Percentiles rank a stretch among this genome's conserved stretches.
Evolutionary conservation across 2,329 filamentous ascomycete species (phyloP).

Genomic region (Fusarium torulosum): DNA sequence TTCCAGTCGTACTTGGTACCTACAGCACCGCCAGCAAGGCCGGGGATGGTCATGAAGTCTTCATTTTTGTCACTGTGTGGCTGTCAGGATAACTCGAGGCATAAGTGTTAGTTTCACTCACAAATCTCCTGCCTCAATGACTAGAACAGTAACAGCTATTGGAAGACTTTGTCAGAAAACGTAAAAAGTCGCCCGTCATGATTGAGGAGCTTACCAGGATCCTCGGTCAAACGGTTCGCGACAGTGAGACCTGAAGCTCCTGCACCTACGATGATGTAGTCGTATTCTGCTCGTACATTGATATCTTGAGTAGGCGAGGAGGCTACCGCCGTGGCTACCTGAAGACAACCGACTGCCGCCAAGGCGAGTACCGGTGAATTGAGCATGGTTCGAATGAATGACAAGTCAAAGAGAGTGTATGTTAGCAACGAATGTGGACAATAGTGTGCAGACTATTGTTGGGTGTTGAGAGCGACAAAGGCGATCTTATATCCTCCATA

Average conservation of each 20-base stretch:
- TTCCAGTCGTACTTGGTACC: slow-evolving; percentile 47
- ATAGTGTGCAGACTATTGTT: background rate
- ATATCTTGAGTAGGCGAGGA: background rate
- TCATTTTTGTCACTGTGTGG: slow-evolving; percentile 30
- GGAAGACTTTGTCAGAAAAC: background rate
- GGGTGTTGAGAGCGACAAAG: background rate
- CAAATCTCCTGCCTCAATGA: slow-evolving; percentile 45
- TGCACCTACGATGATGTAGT: slow-evolving; percentile 50
- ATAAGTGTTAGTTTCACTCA: background rate
- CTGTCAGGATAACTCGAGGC: background rate
- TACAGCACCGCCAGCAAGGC: slow-evolving; percentile 40
- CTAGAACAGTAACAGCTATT: slow-evolving; percentile 34
- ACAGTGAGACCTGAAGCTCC: slow-evolving; percentile 54
- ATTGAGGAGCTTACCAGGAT: slow-evolving; percentile 25
- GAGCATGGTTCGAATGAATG: slow-evolving; percentile 9
- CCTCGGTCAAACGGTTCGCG: slow-evolving; percentile 39
- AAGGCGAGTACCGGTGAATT: slow-evolving; percentile 1
- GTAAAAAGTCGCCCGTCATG: background rate
- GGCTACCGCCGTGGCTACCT: background rate
- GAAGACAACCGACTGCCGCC: slow-evolving; percentile 11
- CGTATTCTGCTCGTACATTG: slow-evolving; percentile 27
- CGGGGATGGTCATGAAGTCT: slow-evolving; percentile 40
- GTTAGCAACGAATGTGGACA: background rate
- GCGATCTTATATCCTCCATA: slow-evolving; percentile 11
- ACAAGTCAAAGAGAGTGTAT: background rate